Evolutionary conservation across 2,329 filamentous ascomycete genomes (phyloP), one percentile per base, ranked within the genome.

Genomic region (Sporothrix phasma): DNA sequence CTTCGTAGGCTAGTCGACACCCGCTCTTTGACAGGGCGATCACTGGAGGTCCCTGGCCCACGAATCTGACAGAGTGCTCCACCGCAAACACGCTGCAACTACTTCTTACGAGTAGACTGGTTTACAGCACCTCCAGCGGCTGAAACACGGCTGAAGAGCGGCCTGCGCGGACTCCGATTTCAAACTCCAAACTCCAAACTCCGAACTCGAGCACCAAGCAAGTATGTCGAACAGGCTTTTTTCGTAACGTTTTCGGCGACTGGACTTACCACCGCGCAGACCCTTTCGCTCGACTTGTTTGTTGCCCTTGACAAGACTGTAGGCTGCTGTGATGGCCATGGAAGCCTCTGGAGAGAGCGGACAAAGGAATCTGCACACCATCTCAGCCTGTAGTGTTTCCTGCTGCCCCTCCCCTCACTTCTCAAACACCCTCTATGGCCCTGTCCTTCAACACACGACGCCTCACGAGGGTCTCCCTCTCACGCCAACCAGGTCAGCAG

Each of bases 21-120:
- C 53, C 47, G 29, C 58, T 62, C 22, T 64, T 51, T 65, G 63
- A 67, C 64, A 65, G 51, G 22, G 13, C 34, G 34, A 15, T 41
- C 26, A 46, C 29, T 39, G 45, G 11, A 29, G 60, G 24, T 13
- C 37, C 37, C 37, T 41, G 5, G 13, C 11, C 13, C 37, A 4
- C 37, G 13, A 4, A 46, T 24, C 22, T 26, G 8, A 24, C 45
- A 45, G 41, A n/a, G 19, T 26, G 19, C 19, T 47, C 19, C 45
- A 13, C 19, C 22, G 45, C 3, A 47, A 47, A 26, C 45, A 47
- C 45, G 24, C 19, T 47, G 19, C 5, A 29, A 31, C n/a, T n/a
- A n/a, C n/a, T n/a, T n/a, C n/a, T n/a, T n/a, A n/a, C n/a, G n/a
- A n/a, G n/a, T n/a, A n/a, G 24, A 15, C 24, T 26, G 17, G 26